Evolutionary conservation across 1,284 basidiomycete species (phyloP).

Genomic region (Heterobasidion occidentale): DNA sequence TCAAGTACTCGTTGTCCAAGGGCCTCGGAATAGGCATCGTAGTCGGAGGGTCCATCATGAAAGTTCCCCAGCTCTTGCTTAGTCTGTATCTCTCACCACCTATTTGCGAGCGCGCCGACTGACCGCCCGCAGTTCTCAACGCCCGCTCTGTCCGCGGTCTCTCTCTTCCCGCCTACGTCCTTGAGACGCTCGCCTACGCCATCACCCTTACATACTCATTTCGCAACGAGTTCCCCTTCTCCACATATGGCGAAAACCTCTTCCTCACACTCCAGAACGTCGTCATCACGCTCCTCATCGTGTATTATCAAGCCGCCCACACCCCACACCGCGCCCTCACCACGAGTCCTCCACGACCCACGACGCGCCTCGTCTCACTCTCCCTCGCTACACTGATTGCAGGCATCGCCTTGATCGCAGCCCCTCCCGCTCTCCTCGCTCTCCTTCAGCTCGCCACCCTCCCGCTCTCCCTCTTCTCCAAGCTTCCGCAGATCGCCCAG

Average conservation of each 20-base stretch:
- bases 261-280: conserved; percentile 84
- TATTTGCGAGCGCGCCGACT: background rate
- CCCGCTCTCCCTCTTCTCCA: conserved; percentile 78
- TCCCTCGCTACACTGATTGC: conserved; percentile 33
- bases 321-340: conserved; percentile 12
- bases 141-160: conserved; percentile 78
- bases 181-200: conserved; percentile 83
- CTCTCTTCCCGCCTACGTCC: conserved; percentile 71
- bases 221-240: conserved; percentile 83
- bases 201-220: conserved; percentile 85
- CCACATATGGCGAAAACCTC: conserved; percentile 91
- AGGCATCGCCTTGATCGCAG: conserved; percentile 37
- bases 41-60: conserved; percentile 90
- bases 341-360: conserved; percentile 11
- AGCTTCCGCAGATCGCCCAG: conserved; percentile 81
- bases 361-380: conserved; percentile 22
- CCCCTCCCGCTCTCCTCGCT: conserved; percentile 48
- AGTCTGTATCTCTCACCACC: conserved; percentile 39
- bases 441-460: conserved; percentile 74
- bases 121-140: conserved; percentile 35
- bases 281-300: conserved; percentile 76
- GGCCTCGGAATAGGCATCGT: conserved; percentile 91
- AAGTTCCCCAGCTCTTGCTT: conserved; percentile 81
- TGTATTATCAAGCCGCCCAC: conserved; percentile 41
- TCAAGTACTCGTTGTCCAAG: conserved; percentile 91